Base-by-base conservation (phyloP, 495 filamentous ascomycete species). In the Recurvomyces mirabilis region DNA sequence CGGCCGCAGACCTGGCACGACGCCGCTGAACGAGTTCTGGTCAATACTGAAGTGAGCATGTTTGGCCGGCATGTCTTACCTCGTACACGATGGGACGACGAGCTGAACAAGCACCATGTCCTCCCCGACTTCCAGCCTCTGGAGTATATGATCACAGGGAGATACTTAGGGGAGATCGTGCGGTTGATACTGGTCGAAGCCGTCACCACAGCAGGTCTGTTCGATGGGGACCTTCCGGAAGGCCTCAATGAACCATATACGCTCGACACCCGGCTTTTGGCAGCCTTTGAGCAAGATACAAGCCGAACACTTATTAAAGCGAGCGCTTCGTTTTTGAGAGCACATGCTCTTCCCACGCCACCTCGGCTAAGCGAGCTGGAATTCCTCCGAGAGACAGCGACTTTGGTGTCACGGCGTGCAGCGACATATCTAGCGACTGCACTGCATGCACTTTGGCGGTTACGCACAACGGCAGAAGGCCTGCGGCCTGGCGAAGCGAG, bases 361-460 rank as follows among this genome's bases (percentile, higher is more conserved):
- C 73, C 71, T 4, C 64, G 68, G 0, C 48, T 60, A n/a, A 56
- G 64, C 17, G 78, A 82, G 41, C 60, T 80, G 20, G 57, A 56
- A 15, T 79, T 77, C 57, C 50, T 81, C 47, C 70, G 67, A 22
- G 65, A 68, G 19, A 54, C 74, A 44, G 67, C 65, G 37, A 59
- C 65, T 32, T 60, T 65, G n/a, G 72, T 80, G n/a, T 75, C 75
- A 11, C 66, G 60, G 23, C 74, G 78, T 31, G 74, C 78, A 1
- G 70, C 75, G 0, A 75, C 68, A 10, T 81, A 78, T 52, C 62
- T 81, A n/a, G 73, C 78, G 5, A 72, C 74, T 0, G 75, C 71
- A 23, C 72, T 81, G 21, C 75, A 82, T 58, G 76, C 78, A 47
- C 70, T 82, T 51, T 79, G 75, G 65, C 65, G 64, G 12, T 58